phyloP scores from a whole-genome alignment of 768 basidiomycete species.

The Glaciozyma antarctica region DNA sequence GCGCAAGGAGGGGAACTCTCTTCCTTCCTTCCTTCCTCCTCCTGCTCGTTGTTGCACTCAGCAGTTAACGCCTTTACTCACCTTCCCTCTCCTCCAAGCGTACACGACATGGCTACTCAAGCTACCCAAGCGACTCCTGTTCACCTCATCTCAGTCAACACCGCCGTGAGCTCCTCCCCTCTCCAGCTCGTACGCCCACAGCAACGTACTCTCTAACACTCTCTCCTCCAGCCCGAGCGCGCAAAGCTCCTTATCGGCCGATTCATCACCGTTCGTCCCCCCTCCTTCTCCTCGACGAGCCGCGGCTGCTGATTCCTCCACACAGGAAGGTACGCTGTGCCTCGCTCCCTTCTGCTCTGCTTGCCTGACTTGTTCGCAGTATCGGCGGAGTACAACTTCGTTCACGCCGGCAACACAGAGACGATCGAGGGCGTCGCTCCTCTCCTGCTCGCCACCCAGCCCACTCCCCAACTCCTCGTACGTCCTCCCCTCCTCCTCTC shows the following conservation, averaged over 20 bases:
- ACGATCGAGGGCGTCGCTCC: slow-evolving; percentile 37
- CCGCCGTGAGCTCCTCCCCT: neutral
- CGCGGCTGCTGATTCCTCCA: no score
- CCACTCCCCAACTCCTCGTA: slow-evolving; percentile 28
- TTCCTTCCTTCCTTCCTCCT: no score
- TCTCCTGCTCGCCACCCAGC: slow-evolving; percentile 33
- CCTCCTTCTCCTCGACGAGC: neutral
- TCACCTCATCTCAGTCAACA: neutral
- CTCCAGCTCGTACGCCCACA: neutral
- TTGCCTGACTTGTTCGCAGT: slow-evolving; percentile 12
- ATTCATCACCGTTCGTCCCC: slow-evolving; percentile 28
- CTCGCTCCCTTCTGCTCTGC: no score
- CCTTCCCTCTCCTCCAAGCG: no score
- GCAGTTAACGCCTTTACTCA: no score
- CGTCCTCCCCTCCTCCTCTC: neutral
- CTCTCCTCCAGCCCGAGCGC: slow-evolving; percentile 33
- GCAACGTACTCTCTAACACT: neutral
- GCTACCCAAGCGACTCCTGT: neutral
- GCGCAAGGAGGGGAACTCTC: no score
- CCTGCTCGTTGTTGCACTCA: no score
- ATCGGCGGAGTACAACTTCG: slow-evolving; percentile 35
- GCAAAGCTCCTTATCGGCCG: slow-evolving; percentile 36
- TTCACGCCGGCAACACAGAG: slow-evolving; percentile 36
- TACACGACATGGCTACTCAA: no score
- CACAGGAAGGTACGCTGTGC: no score